Base-by-base conservation (phyloP, 345 rosid species). In the Aurinia saxatilis region DNA sequence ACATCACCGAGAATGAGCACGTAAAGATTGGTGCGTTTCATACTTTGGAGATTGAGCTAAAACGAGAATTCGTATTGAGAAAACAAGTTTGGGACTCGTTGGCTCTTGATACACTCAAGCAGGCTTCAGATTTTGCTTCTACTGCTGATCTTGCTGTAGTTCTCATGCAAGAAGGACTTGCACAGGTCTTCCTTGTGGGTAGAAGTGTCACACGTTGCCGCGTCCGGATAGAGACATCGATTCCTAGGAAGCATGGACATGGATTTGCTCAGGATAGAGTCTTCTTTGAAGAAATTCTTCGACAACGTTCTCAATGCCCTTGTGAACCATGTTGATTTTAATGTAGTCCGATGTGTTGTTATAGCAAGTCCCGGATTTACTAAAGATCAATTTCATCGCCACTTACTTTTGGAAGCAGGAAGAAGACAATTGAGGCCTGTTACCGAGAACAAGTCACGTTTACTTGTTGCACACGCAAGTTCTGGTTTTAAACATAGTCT, bases 341-440 rank as follows among this genome's bases (percentile, higher is more conserved):
- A 54, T 73, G 85, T 89, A 16, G 89, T 92, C 73, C 87, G 85
- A 0, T 92, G 98, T 77, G 95, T 90, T 25, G 97, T 92, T 64
- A 82, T 92, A 60, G 98, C 95, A 36, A 89, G 98, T 71, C 98
- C 98, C 10, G 98, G 98, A 65, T 92, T 89, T 71, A 89, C 98
- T 48, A 92, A 92, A 91, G 98, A 92, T 61, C 98, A 92, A 75
- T 92, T 92, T 79, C 95, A 89, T 73, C 84, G 79, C 19, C 91
- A 87, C 73, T 75, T 92, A 56, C 59, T 92, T 63, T 74, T 92
- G 82, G 98, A 92, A 80, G 96, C 97, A 14, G 98, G 89, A 67
- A 89, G 97, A 71, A 89, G 79, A 72, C 86, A 87, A 66, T 67
- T 93, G 71, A 82, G 97, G 72, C 45, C 81, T 39, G 84, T 93